A percentile compares a stretch with the other conserved stretches of the same genome.
These are phyloP conservation scores for Myochromella boudieri DNA, from an alignment of 768 basidiomycete genomes.

Conservation along the genomic window DNA sequence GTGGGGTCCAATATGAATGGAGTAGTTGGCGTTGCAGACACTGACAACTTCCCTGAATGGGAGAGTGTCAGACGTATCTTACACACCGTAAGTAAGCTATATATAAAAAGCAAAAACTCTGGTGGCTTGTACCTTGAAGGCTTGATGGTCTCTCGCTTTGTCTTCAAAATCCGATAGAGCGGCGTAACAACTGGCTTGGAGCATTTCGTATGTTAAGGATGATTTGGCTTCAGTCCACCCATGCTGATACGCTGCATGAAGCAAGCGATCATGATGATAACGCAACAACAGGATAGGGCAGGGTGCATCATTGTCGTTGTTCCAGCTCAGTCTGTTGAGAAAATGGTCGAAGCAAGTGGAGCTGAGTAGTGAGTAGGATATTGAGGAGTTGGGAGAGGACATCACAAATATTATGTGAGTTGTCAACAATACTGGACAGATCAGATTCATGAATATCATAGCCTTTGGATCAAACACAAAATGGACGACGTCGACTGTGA, in stretches of 20 bases:
- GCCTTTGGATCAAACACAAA: too few species aligned
- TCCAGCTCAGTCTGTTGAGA: constrained; percentile 52
- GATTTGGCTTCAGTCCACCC: constrained; percentile 42
- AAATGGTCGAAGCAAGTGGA: constrained; percentile 60
- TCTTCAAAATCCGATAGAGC: constrained; percentile 34
- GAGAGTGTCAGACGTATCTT: constrained; percentile 56
- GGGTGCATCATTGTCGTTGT: constrained; percentile 50
- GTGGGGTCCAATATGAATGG: constrained; percentile 40
- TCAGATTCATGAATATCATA: too few species aligned
- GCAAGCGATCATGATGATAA: constrained; percentile 62
- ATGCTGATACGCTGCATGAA: constrained; percentile 47
- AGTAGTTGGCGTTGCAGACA: constrained; percentile 29
- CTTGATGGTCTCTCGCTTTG: constrained; percentile 17
- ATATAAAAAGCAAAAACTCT: background rate
- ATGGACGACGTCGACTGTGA: too few species aligned
- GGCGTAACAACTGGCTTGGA: constrained; percentile 45
- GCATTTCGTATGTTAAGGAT: constrained; percentile 34
- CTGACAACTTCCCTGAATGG: constrained; percentile 36
- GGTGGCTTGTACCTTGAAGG: constrained; percentile 29
- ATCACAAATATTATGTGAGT: too few species aligned
- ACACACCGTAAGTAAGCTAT: constrained; percentile 7
- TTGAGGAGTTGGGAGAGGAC: too few species aligned
- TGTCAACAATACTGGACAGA: too few species aligned
- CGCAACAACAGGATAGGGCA: constrained; percentile 62
- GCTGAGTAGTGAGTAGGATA: constrained; percentile 41